Percentiles rank a stretch among this genome's conserved stretches.
phyloP scores from a whole-genome alignment of 2,329 filamentous ascomycete species.

The Blumeria graminis region DNA sequence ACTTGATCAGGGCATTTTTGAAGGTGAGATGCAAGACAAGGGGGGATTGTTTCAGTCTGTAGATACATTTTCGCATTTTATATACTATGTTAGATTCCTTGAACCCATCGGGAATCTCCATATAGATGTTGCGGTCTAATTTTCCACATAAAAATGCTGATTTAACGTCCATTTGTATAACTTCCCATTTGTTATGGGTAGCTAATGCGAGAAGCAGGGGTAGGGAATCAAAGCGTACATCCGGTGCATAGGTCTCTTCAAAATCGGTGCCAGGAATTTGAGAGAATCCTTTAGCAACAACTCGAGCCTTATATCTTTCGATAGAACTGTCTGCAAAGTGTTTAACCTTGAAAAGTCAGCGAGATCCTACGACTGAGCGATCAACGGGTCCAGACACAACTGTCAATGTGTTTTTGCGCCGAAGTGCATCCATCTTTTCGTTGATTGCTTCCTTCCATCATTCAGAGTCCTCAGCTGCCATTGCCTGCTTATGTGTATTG shows the following conservation, averaged over 20 bases:
- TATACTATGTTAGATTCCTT: background rate
- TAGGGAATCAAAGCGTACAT: background rate
- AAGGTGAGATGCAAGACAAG: background rate
- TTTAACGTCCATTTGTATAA: background rate
- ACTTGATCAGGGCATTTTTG: background rate
- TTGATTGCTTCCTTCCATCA: background rate
- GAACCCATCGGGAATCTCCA: background rate
- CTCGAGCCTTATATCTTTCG: background rate
- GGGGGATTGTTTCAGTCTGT: background rate
- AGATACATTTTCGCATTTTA: background rate
- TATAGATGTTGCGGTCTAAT: background rate
- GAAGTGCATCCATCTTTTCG: slow-evolving; percentile 1
- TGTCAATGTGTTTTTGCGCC: background rate
- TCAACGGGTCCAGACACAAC: background rate
- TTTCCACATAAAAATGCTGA: slow-evolving; percentile 1
- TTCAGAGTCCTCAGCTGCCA: background rate
- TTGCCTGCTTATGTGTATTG: background rate
- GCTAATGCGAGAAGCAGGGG: background rate
- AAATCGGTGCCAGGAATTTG: background rate
- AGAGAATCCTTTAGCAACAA: slow-evolving; percentile 1
- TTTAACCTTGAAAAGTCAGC: background rate
- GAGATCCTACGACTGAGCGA: background rate
- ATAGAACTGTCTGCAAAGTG: background rate
- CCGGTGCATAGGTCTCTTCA: background rate
- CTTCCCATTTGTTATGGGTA: background rate